Evolutionary conservation across 306 rosid genomes (phyloP).

Genomic region (Cicer cuneatum): DNA sequence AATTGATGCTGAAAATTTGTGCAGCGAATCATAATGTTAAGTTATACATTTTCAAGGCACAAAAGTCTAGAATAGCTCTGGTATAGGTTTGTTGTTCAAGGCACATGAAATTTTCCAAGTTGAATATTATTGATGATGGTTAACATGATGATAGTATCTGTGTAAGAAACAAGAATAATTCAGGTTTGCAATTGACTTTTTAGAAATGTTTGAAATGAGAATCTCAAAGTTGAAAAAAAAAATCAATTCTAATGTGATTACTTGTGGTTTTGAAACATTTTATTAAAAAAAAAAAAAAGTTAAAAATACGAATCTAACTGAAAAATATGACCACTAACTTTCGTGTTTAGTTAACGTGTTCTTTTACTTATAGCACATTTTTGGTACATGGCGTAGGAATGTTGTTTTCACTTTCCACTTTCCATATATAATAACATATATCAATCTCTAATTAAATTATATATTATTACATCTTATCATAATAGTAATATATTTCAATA

Average conservation of each 20-base stretch:
- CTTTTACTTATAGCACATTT: background rate
- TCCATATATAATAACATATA: background rate
- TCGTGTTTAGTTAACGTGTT: background rate
- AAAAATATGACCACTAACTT: background rate
- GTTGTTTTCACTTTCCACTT: background rate
- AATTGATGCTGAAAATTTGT: conserved; percentile 10
- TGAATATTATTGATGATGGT: conserved; percentile 15
- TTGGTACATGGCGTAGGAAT: background rate
- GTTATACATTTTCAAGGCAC: background rate
- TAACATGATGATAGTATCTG: background rate
- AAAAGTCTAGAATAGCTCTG: background rate
- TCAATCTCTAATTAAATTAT: background rate
- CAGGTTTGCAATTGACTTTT: background rate
- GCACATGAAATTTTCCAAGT: background rate
- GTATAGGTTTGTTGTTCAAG: background rate
- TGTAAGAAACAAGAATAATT: background rate
- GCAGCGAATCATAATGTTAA: background rate
- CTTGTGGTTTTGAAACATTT: background rate
- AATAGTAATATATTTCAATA: no score
- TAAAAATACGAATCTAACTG: background rate
- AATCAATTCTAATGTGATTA: background rate
- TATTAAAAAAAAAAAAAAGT: no score
- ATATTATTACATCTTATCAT: no score
- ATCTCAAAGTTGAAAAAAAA: conserved; percentile 16
- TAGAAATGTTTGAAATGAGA: background rate